Base-by-base conservation (phyloP, 78 protist species). In the Guillardia theta region DNA sequence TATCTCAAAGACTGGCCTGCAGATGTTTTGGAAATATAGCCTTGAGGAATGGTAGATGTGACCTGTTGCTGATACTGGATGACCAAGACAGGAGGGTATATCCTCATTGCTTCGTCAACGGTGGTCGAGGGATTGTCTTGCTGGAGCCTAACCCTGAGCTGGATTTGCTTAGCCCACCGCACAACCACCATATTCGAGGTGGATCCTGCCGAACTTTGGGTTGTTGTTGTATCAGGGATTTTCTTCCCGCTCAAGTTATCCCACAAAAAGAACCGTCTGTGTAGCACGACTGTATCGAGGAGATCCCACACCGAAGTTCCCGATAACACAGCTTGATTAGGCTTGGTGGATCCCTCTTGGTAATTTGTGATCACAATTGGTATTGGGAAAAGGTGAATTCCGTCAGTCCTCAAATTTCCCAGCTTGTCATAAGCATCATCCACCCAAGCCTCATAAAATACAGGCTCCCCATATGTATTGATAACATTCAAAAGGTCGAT, bases 371-470 rank as follows among this genome's bases (percentile, higher is more conserved):
- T 78, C 18, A 78, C 44, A 6, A 78, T 30, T 0, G 90, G 90
- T 4, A 78, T 22, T 8, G 90, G 90, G 33, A 44, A 78, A 3
- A 78, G 90, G 53, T 24, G 22, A 1, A 6, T 4, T 10, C 80
- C 80, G 10, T 10, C 12, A 8, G 80, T 24, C 39, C 80, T 9
- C 8, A 21, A 6, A 10, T 37, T 43, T 1, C 90, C 90, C 0
- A 24, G 37, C 19, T 4, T 6, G 21, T 43, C 90, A 18, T 43
- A 18, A 19, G 90, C 10, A 43, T 78, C 90, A 4, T 24, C 48
- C 48, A 78, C 18, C 90, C 90, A 78, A n/a, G 44, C 53, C 90
- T 78, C 90, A 8, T 78, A 78, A 30, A 78, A 78, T 24, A 8
- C 43, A 27, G 90, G 90, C 90, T 78, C 90, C 18, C 21, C 6